phyloP scores from a whole-genome alignment of 306 rosid species.

The Argentina anserina region DNA sequence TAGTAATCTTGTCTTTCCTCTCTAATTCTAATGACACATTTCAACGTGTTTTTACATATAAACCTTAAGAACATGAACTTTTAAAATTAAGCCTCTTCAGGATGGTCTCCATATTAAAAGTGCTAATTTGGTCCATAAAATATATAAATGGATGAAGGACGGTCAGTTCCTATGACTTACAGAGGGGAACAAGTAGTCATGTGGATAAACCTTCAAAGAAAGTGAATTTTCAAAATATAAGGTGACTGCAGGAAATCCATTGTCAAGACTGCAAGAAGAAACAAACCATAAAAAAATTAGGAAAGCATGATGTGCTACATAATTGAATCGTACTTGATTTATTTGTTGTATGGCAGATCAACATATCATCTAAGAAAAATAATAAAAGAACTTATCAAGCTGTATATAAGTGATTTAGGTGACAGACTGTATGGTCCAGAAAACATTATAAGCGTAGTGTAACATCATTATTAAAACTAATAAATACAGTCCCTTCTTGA shows the following conservation, averaged over 20 bases:
- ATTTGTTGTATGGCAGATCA: conserved; percentile 7
- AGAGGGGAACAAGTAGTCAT: conserved; percentile 70
- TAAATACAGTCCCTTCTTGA: too few species aligned
- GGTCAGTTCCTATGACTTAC: conserved; percentile 51
- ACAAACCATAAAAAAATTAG: conserved; percentile 24
- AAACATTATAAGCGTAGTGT: conserved; percentile 1
- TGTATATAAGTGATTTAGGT: not conserved
- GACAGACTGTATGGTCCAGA: not conserved
- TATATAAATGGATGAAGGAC: not conserved
- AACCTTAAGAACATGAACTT: not conserved
- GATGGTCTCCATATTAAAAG: not conserved
- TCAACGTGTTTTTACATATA: not conserved
- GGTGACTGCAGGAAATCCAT: conserved; percentile 78
- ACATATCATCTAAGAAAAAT: conserved; percentile 15
- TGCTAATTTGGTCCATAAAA: not conserved
- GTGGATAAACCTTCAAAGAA: conserved; percentile 84
- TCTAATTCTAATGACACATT: not conserved
- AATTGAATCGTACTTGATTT: conserved; percentile 21
- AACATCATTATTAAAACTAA: conserved; percentile 18
- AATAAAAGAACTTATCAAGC: not conserved
- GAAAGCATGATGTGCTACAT: conserved; percentile 1
- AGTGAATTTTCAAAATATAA: conserved; percentile 85
- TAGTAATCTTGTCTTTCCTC: not conserved
- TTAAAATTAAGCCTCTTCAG: not conserved
- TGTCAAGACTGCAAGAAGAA: conserved; percentile 67